A percentile compares a stretch with the other conserved stretches of the same genome.
Conservation (phyloP, 139 green algal genomes). For the Haematococcus sp. region DNA sequence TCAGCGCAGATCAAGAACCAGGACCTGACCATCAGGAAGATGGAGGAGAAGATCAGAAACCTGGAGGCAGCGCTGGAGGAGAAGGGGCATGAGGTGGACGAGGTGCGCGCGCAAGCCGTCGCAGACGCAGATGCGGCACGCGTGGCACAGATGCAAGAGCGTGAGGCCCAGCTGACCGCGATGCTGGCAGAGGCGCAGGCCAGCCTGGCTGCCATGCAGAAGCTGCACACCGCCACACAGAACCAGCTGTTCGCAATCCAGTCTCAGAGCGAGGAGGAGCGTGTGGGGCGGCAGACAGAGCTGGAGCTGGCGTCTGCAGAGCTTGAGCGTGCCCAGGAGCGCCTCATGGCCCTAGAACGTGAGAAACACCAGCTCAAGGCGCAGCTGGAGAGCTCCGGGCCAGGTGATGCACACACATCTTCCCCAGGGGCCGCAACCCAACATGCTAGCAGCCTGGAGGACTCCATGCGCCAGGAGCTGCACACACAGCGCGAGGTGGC, state of each 20-base stretch:
- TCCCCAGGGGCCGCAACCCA: neutral
- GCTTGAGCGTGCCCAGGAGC: conserved; percentile 54
- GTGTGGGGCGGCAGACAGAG: conserved; percentile 58
- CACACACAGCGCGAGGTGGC: conserved; percentile 55
- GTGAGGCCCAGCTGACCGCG: conserved; percentile 47
- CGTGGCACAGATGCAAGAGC: conserved; percentile 39
- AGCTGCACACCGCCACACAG: conserved; percentile 69
- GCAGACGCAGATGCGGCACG: conserved; percentile 52
- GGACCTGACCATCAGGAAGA: conserved; percentile 75
- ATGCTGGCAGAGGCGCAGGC: conserved; percentile 59
- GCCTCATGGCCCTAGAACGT: conserved; percentile 69
- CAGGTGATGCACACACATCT: neutral
- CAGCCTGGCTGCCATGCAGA: conserved; percentile 66
- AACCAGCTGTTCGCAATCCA: conserved; percentile 79
- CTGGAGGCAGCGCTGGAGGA: conserved; percentile 34
- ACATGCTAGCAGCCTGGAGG: conserved; percentile 37
- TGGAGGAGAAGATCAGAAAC: conserved; percentile 65
- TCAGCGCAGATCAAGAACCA: conserved; percentile 80
- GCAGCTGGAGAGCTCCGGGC: conserved; percentile 23
- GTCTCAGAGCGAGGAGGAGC: conserved; percentile 64
- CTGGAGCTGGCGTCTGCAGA: conserved; percentile 68
- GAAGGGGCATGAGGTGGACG: conserved; percentile 38
- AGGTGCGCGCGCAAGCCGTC: conserved; percentile 43
- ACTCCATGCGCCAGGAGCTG: conserved; percentile 64
- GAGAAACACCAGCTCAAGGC: conserved; percentile 64